Evolutionary conservation across 495 filamentous ascomycete genomes (phyloP).

Genomic region (Parachaetomium inaequale): DNA sequence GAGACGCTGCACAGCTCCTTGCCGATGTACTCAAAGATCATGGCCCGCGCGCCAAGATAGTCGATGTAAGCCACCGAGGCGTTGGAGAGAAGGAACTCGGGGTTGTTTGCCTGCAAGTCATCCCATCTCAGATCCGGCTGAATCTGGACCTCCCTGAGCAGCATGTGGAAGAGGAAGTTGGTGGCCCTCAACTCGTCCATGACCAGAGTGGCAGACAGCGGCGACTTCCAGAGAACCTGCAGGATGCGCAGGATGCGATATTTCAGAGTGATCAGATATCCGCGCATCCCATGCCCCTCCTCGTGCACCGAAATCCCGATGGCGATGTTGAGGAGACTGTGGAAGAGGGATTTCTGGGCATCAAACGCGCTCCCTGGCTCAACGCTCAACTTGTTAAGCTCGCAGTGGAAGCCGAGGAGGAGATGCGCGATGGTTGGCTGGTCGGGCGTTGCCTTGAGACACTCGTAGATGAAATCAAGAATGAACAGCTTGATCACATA

Average conservation of each 20-base stretch:
- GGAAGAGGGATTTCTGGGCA: conserved; percentile 69
- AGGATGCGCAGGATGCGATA: conserved; percentile 73
- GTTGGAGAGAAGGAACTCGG: conserved; percentile 61
- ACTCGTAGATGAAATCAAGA: conserved; percentile 76
- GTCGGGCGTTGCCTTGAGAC: conserved; percentile 64
- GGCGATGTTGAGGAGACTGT: conserved; percentile 66
- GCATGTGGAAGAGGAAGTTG: conserved; percentile 68
- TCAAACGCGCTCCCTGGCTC: conserved; percentile 61
- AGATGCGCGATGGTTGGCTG: conserved; percentile 82
- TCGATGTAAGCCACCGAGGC: conserved; percentile 64
- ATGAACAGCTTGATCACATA: conserved; percentile 76
- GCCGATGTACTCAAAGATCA: conserved; percentile 75
- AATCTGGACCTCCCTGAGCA: conserved; percentile 62
- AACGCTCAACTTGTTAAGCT: conserved; percentile 60
- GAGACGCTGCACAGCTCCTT: conserved; percentile 78
- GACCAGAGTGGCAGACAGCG: conserved; percentile 69
- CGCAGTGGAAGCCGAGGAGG: conserved; percentile 80
- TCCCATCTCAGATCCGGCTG: conserved; percentile 66
- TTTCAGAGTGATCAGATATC: conserved; percentile 72
- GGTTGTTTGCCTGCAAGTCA: conserved; percentile 43
- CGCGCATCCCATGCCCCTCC: conserved; percentile 55
- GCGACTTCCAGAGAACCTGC: conserved; percentile 75
- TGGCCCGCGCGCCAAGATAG: conserved; percentile 69
- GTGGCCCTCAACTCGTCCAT: conserved; percentile 71
- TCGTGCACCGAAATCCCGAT: conserved; percentile 58